Conservation (phyloP, 176 grass and related monocot genomes). For the Typha latifolia region DNA sequence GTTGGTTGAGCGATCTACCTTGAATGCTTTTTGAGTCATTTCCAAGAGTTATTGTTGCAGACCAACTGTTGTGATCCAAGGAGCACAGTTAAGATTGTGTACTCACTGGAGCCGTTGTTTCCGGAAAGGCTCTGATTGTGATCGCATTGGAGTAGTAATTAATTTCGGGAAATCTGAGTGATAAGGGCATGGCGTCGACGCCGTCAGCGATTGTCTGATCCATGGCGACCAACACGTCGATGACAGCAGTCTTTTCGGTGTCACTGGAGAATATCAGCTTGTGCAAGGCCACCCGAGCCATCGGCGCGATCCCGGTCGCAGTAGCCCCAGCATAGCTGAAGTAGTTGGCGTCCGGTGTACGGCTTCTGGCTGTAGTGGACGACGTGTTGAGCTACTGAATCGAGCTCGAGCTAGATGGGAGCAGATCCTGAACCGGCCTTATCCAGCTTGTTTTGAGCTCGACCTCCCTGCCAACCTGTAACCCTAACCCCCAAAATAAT, state of each 20-base stretch:
- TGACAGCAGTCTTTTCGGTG: constrained; percentile 32
- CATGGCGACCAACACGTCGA: constrained; percentile 58
- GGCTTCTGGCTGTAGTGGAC: constrained; percentile 45
- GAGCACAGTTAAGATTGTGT: constrained; percentile 46
- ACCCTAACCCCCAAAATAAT: not conserved
- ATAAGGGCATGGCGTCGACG: constrained; percentile 50
- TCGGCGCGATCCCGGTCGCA: constrained; percentile 36
- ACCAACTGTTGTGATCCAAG: constrained; percentile 61
- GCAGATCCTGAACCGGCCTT: no score
- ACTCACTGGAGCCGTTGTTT: constrained; percentile 36
- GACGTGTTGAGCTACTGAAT: constrained; percentile 24
- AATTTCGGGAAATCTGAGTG: constrained; percentile 37
- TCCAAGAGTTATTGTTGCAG: constrained; percentile 42
- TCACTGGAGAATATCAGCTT: constrained; percentile 44
- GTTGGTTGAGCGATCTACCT: constrained; percentile 49
- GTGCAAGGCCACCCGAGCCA: constrained; percentile 47
- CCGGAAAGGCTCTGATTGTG: constrained; percentile 28
- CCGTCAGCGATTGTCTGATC: constrained; percentile 45
- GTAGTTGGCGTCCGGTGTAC: constrained; percentile 20
- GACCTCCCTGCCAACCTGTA: not conserved
- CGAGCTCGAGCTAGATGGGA: no score
- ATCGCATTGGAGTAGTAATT: constrained; percentile 44
- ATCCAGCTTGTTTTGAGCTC: no score
- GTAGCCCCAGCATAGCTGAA: constrained; percentile 48
- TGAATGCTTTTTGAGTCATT: constrained; percentile 14